Evolutionary conservation across 805 yeast genomes (phyloP).

Genomic region (Trichomonascus vanleenenianus): DNA sequence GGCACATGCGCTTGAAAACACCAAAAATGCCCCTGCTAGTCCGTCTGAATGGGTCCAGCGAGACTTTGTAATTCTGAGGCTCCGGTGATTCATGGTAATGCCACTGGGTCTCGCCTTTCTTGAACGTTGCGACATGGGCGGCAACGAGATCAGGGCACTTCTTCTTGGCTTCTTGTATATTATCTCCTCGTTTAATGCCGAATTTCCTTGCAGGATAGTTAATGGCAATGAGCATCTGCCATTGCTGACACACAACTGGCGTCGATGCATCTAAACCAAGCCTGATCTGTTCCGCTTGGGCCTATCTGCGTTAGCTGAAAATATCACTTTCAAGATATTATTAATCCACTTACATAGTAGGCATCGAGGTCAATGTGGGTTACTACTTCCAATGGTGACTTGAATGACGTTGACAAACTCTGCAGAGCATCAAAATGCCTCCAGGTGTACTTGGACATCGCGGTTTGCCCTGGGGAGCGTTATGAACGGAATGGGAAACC

Average conservation of each 20-base stretch:
- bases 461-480: neutral
- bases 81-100: slow-evolving; percentile 49
- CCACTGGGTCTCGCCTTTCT: slow-evolving; percentile 82
- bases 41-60: slow-evolving; percentile 83
- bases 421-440: slow-evolving; percentile 16
- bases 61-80: slow-evolving; percentile 67
- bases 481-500: neutral
- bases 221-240: slow-evolving; percentile 86
- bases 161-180: slow-evolving; percentile 53
- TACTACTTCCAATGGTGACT: slow-evolving; percentile 66
- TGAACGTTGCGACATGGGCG: slow-evolving; percentile 92
- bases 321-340: no score
- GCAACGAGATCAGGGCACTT: slow-evolving; percentile 72
- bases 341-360: slow-evolving; percentile 40
- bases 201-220: slow-evolving; percentile 69
- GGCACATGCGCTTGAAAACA: slow-evolving; percentile 54
- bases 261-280: slow-evolving; percentile 55
- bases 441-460: slow-evolving; percentile 9
- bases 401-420: slow-evolving; percentile 35
- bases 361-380: slow-evolving; percentile 91
- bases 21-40: slow-evolving; percentile 74
- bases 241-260: slow-evolving; percentile 92
- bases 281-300: slow-evolving; percentile 84
- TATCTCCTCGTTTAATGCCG: slow-evolving; percentile 76
- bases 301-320: slow-evolving; percentile 11